These are phyloP conservation scores for Jamesozyma jinghongensis DNA, from an alignment of 805 yeast species.

Conservation along the genomic window DNA sequence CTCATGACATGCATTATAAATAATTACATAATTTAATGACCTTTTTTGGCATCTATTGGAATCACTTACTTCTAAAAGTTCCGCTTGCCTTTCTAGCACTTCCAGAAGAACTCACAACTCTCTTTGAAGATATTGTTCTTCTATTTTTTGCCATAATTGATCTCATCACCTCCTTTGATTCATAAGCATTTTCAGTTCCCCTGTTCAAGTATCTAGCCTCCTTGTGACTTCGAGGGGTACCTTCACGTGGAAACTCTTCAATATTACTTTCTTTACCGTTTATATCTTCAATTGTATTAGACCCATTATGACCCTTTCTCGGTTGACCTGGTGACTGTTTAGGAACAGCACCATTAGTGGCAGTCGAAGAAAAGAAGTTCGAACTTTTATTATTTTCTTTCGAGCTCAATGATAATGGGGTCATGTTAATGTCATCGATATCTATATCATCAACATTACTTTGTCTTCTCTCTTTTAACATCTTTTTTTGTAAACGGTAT, in stretches of 20 bases:
- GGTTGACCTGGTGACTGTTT: constrained; percentile 95
- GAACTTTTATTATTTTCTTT: no score
- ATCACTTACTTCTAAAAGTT: constrained; percentile 13
- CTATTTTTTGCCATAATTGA: constrained; percentile 22
- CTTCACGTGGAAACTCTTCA: no score
- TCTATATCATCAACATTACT: constrained; percentile 14
- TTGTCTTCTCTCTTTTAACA: constrained; percentile 10
- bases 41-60: background rate
- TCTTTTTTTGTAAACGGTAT: constrained; percentile 42
- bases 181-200: no score
- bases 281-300: constrained; percentile 28
- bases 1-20: background rate
- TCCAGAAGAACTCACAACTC: constrained; percentile 23
- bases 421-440: constrained; percentile 16
- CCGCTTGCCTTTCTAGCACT: constrained; percentile 24
- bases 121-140: constrained; percentile 21
- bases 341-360: constrained; percentile 43
- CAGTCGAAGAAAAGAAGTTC: background rate
- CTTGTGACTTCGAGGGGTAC: no score
- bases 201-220: no score
- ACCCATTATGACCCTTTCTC: constrained; percentile 42
- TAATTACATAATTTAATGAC: background rate
- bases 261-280: constrained; percentile 8
- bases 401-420: constrained; percentile 19
- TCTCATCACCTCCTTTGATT: constrained; percentile 5